Evolutionary conservation across 805 yeast genomes (phyloP).

Genomic region (Aciculoconidium aculeatum): DNA sequence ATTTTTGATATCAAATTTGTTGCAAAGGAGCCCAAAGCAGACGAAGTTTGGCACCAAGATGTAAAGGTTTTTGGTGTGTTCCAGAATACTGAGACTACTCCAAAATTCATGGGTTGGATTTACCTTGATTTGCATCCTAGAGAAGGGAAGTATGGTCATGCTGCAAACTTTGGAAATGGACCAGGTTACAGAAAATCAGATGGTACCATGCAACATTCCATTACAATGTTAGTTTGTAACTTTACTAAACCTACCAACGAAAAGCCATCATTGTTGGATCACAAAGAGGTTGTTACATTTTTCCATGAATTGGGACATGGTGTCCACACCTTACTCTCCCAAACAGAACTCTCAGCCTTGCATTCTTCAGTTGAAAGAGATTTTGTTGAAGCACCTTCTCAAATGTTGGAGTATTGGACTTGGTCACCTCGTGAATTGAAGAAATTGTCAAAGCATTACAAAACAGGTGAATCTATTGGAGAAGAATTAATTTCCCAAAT

Average conservation of each 20-base stretch:
- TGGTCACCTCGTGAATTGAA: conserved; percentile 65
- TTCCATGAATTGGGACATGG: conserved; percentile 93
- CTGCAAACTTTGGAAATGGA: conserved; percentile 70
- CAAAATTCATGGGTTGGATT: conserved; percentile 67
- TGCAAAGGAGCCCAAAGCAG: conserved; percentile 36
- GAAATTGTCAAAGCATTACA: conserved; percentile 60
- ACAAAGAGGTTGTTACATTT: conserved; percentile 72
- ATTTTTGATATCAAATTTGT: conserved; percentile 66
- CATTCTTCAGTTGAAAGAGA: conserved; percentile 75
- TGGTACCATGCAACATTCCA: conserved; percentile 54
- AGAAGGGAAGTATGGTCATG: conserved; percentile 83
- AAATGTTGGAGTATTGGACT: conserved; percentile 83
- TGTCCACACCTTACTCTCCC: conserved; percentile 69
- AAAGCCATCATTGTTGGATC: conserved; percentile 72
- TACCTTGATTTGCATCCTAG: conserved; percentile 82
- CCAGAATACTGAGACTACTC: conserved; percentile 42
- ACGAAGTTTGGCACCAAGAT: conserved; percentile 69
- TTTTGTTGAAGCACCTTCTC: conserved; percentile 90
- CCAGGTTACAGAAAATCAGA: conserved; percentile 51
- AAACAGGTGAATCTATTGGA: conserved; percentile 50
- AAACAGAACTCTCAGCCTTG: conserved; percentile 59
- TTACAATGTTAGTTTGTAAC: conserved; percentile 77
- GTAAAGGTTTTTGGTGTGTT: conserved; percentile 71
- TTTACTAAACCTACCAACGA: conserved; percentile 67
- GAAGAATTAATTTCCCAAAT: conserved; percentile 54